Evolutionary conservation across 169 alveolate species (phyloP).

Genomic region (Miamiensis avidus): DNA sequence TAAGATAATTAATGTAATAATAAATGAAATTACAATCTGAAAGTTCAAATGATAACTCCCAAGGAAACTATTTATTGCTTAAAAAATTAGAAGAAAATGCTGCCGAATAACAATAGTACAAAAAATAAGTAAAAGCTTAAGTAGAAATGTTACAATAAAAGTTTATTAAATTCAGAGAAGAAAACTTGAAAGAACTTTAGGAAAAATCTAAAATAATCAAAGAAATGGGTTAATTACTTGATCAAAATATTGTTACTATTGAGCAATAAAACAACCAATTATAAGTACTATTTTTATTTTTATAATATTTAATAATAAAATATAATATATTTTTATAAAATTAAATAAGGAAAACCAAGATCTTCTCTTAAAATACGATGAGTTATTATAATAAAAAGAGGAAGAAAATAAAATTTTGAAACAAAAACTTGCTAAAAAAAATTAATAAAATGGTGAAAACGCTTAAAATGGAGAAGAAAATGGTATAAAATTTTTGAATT

Average conservation of each 20-base stretch:
- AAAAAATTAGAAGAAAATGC: background rate
- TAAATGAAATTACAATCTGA: background rate
- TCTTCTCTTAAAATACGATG: background rate
- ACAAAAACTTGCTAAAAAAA: background rate
- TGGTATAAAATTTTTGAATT: too few relatives aligned
- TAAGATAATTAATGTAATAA: too few relatives aligned
- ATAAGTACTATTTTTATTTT: background rate
- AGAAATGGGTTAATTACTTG: background rate
- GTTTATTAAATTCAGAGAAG: background rate
- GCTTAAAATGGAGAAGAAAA: background rate
- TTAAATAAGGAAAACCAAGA: background rate
- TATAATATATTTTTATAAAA: too few relatives aligned
- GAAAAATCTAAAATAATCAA: background rate
- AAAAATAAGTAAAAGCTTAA: background rate
- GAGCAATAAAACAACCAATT: background rate
- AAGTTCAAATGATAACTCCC: background rate
- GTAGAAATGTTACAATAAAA: background rate
- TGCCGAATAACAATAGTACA: background rate
- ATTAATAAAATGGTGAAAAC: background rate
- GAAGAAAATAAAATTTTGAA: background rate
- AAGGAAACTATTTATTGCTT: background rate
- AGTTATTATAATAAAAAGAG: background rate
- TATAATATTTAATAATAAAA: too few relatives aligned
- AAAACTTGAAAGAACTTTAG: background rate
- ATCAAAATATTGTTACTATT: background rate